phyloP scores from a whole-genome alignment of 2,329 filamentous ascomycete species.

The Nannizziopsis arthrosporioides region DNA sequence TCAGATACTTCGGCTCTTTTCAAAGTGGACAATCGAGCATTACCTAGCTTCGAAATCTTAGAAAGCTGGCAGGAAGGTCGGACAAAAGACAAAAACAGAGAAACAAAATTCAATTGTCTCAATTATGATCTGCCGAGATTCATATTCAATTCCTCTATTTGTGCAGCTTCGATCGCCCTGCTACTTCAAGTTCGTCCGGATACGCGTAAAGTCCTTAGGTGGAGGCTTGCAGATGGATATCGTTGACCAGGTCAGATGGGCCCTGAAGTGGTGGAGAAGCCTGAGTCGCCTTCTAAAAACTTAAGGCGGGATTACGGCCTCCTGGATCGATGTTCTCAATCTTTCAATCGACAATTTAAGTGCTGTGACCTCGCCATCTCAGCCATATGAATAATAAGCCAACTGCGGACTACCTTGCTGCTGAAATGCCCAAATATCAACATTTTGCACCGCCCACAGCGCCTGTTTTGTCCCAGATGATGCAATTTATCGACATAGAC shows the following conservation, averaged over 20 bases:
- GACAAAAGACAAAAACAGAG: conserved; percentile 17
- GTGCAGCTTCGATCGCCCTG: conserved; percentile 4
- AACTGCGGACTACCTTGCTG: too few relatives aligned
- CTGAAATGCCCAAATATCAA: too few relatives aligned
- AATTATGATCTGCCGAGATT: conserved; percentile 15
- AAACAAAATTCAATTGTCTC: conserved; percentile 25
- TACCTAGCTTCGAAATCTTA: conserved; percentile 63
- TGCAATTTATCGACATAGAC: background rate
- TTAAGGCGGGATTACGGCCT: too few relatives aligned
- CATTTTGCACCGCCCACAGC: too few relatives aligned
- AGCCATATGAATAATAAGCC: too few relatives aligned
- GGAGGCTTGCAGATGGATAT: background rate
- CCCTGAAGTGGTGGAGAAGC: background rate
- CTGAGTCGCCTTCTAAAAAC: too few relatives aligned
- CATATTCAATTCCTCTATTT: conserved; percentile 11
- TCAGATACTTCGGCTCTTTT: conserved; percentile 29
- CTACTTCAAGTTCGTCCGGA: conserved; percentile 2
- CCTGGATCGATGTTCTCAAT: too few relatives aligned
- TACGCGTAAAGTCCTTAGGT: conserved; percentile 6
- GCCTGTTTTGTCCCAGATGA: too few relatives aligned
- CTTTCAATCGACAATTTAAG: too few relatives aligned
- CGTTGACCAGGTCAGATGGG: background rate
- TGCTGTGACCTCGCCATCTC: too few relatives aligned
- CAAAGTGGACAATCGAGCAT: conserved; percentile 35
- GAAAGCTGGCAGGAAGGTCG: conserved; percentile 45